Evolutionary conservation across 352 stramenopile species (phyloP).

Genomic region (Phytophthora capsici): DNA sequence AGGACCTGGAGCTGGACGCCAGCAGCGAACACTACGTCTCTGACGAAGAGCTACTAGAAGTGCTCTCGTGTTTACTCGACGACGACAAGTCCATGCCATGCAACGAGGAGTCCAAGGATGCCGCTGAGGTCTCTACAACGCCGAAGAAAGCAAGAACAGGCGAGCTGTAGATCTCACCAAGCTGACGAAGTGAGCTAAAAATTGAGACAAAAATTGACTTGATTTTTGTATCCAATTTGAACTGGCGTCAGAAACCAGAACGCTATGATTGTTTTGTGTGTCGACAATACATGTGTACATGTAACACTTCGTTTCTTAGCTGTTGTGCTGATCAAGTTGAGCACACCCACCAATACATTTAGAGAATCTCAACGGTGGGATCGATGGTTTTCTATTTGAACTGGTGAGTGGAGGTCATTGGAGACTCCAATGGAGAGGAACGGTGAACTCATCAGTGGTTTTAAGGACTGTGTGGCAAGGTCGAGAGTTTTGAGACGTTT

Average conservation of each 20-base stretch:
- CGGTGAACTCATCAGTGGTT: too few species aligned
- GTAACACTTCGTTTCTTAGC: too few species aligned
- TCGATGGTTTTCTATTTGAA: too few species aligned
- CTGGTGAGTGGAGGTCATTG: too few species aligned
- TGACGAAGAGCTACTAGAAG: slow-evolving; percentile 42
- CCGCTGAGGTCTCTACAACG: not conserved
- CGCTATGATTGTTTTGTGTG: not conserved
- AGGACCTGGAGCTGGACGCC: slow-evolving; percentile 25
- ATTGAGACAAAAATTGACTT: slow-evolving; percentile 6
- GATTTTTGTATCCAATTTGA: slow-evolving; percentile 11
- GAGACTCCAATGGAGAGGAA: too few species aligned
- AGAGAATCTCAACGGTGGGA: too few species aligned
- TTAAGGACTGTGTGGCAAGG: too few species aligned
- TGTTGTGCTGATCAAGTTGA: too few species aligned
- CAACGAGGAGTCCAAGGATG: not conserved
- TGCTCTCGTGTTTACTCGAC: slow-evolving; percentile 46
- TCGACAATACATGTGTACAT: too few species aligned
- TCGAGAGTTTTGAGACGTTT: too few species aligned
- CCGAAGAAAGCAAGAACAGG: not conserved
- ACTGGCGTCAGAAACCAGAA: not conserved
- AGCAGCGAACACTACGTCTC: slow-evolving; percentile 25
- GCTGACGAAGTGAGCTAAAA: not conserved
- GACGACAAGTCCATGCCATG: slow-evolving; percentile 28
- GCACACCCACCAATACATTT: too few species aligned
- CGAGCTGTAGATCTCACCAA: slow-evolving; percentile 6